Evolutionary conservation across 495 filamentous ascomycete species (phyloP), one percentile per base, ranked within the genome.

Genomic region (Podospora conica): DNA sequence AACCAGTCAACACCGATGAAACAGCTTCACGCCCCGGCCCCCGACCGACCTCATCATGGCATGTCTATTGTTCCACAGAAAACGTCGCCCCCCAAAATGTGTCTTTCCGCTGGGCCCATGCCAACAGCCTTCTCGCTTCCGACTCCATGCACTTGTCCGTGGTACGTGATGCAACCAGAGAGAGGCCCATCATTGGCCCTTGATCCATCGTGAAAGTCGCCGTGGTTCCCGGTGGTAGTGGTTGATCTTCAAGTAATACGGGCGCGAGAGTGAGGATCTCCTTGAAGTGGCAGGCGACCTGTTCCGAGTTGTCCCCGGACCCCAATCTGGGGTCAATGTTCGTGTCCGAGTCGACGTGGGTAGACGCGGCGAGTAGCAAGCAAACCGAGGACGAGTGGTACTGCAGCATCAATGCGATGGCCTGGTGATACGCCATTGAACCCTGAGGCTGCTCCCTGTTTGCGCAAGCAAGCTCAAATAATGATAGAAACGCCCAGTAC

Each of bases 201-300:
- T 68, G 70, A 54, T 72, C 72, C 64, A 71, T 65, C 1, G 72
- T 71, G 58, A 74, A 71, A 1, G 61, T 24, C 33, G 68, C 65
- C 8, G 57, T 54, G 48, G 63, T 31, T 61, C 33, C 64, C 55
- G 2, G 54, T 20, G 28, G 6, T 22, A 9, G 54, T 12, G 57
- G 66, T 61, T 69, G 68, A 21, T 66, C 65, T 3, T 48, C 9
- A 22, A 74, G 54, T 8, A 74, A 22, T 33, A 68, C 65, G 9
- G 33, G 48, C 5, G 23, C 28, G 15, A 74, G 69, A 3, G 61
- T 63, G 23, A 72, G 68, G 6, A 74, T 65, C 64, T 74, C 72
- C 22, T 60, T 29, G 58, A 69, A 70, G 18, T 63, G 53, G 7
- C 58, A 66, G 33, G 64, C 71, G 33, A 68, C 58, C 15, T 5